A percentile compares a stretch with the other conserved stretches of the same genome.
Evolutionary conservation across 768 basidiomycete genomes (phyloP).

Genomic region (Termitomyces sp.): DNA sequence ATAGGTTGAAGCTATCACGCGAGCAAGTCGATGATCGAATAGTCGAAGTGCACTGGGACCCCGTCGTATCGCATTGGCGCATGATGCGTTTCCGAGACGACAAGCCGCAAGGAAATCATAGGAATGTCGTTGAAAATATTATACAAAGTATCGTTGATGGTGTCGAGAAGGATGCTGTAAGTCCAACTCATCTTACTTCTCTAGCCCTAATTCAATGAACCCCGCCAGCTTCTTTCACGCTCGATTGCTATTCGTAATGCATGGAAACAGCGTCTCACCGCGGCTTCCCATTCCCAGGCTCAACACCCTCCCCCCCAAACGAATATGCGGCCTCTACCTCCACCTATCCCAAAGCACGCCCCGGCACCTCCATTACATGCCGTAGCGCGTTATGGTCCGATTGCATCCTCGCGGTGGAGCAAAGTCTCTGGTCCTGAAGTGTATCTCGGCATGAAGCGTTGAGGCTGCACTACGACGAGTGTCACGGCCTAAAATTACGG

Average conservation of each 20-base stretch:
- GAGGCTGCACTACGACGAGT: slow-evolving; percentile 16
- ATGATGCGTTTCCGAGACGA: slow-evolving; percentile 95
- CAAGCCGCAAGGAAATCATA: slow-evolving; percentile 90
- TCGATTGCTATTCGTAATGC: slow-evolving; percentile 59
- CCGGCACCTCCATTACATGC: slow-evolving; percentile 17
- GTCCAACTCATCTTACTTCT: slow-evolving; percentile 21
- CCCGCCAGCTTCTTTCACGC: slow-evolving; percentile 57
- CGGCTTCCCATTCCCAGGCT: slow-evolving; percentile 20
- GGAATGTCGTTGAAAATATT: slow-evolving; percentile 79
- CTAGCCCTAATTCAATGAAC: slow-evolving; percentile 8
- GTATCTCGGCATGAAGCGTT: slow-evolving; percentile 66
- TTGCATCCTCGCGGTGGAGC: slow-evolving; percentile 63
- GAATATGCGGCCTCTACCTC: slow-evolving; percentile 18
- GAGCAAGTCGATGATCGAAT: slow-evolving; percentile 93
- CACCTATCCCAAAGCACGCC: slow-evolving; percentile 18
- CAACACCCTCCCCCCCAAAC: slow-evolving; percentile 19
- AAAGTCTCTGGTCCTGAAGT: slow-evolving; percentile 63
- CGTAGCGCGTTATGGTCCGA: slow-evolving; percentile 59
- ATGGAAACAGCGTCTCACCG: slow-evolving; percentile 65
- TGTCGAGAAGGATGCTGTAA: slow-evolving; percentile 81
- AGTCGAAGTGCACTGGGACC: slow-evolving; percentile 92
- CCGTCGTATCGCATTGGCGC: slow-evolving; percentile 61
- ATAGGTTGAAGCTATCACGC: slow-evolving; percentile 75
- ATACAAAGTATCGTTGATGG: slow-evolving; percentile 91
- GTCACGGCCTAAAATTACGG: background rate